phyloP scores from a whole-genome alignment of 2,329 filamentous ascomycete genomes.

The Elsinoe australis region DNA sequence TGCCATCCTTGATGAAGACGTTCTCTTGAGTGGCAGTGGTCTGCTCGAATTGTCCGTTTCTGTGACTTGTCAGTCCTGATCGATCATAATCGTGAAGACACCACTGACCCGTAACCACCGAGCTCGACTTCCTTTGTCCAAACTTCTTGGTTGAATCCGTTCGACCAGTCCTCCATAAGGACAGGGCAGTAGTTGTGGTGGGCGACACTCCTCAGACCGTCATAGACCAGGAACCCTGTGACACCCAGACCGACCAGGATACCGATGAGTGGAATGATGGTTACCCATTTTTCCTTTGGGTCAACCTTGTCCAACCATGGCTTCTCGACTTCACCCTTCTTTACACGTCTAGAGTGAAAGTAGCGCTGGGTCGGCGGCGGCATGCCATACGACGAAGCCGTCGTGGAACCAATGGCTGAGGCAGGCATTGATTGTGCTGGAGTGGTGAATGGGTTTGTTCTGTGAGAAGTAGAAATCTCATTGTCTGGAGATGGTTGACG shows the following conservation, averaged over 20 bases:
- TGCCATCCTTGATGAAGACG: slow-evolving; percentile 61
- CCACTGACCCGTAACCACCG: slow-evolving; percentile 64
- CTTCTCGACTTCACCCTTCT: slow-evolving; percentile 65
- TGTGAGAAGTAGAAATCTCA: slow-evolving; percentile 28
- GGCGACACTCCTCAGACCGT: slow-evolving; percentile 63
- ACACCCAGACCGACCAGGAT: slow-evolving; percentile 60
- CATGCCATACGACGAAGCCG: slow-evolving; percentile 29
- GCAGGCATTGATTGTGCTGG: slow-evolving; percentile 39
- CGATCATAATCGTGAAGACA: slow-evolving; percentile 19
- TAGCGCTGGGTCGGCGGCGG: slow-evolving; percentile 38
- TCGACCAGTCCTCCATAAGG: slow-evolving; percentile 57
- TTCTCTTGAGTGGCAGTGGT: slow-evolving; percentile 68
- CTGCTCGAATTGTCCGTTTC: slow-evolving; percentile 74
- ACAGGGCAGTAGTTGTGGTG: slow-evolving; percentile 67
- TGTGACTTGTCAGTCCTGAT: slow-evolving; percentile 26
- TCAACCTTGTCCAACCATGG: slow-evolving; percentile 69
- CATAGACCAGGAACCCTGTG: slow-evolving; percentile 65
- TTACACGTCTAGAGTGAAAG: slow-evolving; percentile 66
- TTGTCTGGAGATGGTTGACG: slow-evolving; percentile 35
- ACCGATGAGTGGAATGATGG: slow-evolving; percentile 67
- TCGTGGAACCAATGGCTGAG: slow-evolving; percentile 38
- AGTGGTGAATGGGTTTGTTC: slow-evolving; percentile 30
- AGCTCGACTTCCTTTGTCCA: slow-evolving; percentile 71
- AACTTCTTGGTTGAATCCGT: slow-evolving; percentile 50
- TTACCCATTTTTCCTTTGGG: slow-evolving; percentile 78